Evolutionary conservation across 2,329 filamentous ascomycete genomes (phyloP).

Genomic region (Colletotrichum sojae): DNA sequence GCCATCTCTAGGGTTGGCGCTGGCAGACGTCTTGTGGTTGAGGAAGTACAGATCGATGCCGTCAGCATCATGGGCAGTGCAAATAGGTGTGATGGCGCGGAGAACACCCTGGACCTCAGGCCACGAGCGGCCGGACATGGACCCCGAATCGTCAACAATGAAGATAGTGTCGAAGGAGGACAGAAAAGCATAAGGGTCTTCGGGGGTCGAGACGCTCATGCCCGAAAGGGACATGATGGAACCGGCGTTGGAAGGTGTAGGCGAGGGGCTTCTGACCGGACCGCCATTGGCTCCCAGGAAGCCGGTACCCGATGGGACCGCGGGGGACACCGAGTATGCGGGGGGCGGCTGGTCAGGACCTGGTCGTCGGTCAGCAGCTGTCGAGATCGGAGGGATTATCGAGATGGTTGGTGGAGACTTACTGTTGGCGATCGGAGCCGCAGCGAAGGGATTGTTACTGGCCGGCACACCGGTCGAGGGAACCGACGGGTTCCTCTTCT

Average conservation of each 20-base stretch:
- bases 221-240: slow-evolving; percentile 39
- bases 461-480: slow-evolving; percentile 35
- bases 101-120: slow-evolving; percentile 80
- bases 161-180: slow-evolving; percentile 87
- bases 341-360: slow-evolving; percentile 51
- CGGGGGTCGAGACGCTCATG: slow-evolving; percentile 57
- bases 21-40: slow-evolving; percentile 71
- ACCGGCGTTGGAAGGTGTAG: slow-evolving; percentile 42
- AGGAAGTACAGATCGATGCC: slow-evolving; percentile 95
- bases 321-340: slow-evolving; percentile 47
- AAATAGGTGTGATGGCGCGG: slow-evolving; percentile 83
- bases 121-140: slow-evolving; percentile 87
- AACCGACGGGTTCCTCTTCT: slow-evolving; percentile 11
- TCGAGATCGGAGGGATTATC: not conserved
- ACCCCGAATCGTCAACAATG: slow-evolving; percentile 91
- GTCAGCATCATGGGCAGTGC: slow-evolving; percentile 83
- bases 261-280: slow-evolving; percentile 37
- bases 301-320: slow-evolving; percentile 14
- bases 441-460: slow-evolving; percentile 41
- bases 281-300: slow-evolving; percentile 27
- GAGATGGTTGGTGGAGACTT: slow-evolving; percentile 27
- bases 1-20: slow-evolving; percentile 48
- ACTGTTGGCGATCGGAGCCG: slow-evolving; percentile 38
- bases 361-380: slow-evolving; percentile 31
- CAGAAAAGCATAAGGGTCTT: slow-evolving; percentile 84